phyloP scores from a whole-genome alignment of 1,284 basidiomycete species.

The Singerocomus inundabilis region DNA sequence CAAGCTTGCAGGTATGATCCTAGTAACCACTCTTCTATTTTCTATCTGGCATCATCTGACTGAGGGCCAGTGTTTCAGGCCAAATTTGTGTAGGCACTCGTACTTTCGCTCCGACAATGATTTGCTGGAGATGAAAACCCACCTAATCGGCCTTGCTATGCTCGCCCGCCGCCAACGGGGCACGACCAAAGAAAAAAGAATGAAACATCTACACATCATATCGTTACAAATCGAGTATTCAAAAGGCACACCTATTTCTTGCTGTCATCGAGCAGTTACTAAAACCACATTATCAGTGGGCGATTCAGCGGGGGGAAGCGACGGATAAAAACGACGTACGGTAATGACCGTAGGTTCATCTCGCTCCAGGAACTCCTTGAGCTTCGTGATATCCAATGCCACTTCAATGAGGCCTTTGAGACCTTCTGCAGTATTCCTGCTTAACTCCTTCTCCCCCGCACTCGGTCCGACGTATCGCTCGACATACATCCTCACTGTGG shows the following conservation, averaged over 20 bases:
- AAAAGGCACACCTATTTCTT: neutral
- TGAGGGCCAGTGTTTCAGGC: neutral
- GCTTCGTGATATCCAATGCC: conserved; percentile 79
- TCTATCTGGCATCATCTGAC: neutral
- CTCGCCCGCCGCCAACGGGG: neutral
- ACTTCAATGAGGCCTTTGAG: conserved; percentile 95
- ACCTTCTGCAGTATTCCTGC: conserved; percentile 80
- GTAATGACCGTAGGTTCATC: conserved; percentile 97
- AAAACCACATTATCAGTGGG: conserved; percentile 1
- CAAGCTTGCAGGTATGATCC: too few relatives aligned
- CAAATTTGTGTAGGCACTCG: neutral
- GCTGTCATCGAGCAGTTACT: conserved; percentile 13
- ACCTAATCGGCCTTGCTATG: neutral
- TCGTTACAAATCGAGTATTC: conserved; percentile 15
- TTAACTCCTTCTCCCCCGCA: conserved; percentile 75
- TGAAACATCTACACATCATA: conserved; percentile 9
- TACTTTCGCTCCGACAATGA: neutral
- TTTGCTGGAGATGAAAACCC: conserved; percentile 11
- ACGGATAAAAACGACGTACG: conserved; percentile 42
- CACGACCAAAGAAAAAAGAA: neutral
- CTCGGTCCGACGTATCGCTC: conserved; percentile 84
- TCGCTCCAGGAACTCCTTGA: conserved; percentile 83
- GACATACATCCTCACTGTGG: conserved; percentile 90
- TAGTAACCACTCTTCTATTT: neutral
- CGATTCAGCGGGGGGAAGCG: neutral